Conservation (phyloP, 352 stramenopile genomes). For the Phytopythium ostracodes region DNA sequence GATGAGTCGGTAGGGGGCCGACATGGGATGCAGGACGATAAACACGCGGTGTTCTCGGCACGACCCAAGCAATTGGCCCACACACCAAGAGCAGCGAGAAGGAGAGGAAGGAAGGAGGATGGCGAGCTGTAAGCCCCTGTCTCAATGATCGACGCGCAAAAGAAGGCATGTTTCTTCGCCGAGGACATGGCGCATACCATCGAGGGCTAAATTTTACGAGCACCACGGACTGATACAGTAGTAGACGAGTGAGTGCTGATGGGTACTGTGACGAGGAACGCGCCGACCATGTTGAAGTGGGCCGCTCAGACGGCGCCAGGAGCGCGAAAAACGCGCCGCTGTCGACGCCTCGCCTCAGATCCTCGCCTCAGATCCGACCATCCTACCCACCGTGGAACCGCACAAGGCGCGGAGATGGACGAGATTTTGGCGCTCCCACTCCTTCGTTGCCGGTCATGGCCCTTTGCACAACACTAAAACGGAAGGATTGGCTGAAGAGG, state of each 20-base stretch:
- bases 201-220: not conserved
- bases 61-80: not conserved
- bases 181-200: not conserved
- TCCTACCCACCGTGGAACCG: no score
- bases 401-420: not conserved
- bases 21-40: not conserved
- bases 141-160: not conserved
- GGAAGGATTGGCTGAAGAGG: not conserved
- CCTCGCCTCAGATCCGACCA: not conserved
- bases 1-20: no score
- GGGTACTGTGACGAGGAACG: not conserved
- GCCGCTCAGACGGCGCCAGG: not conserved
- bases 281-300: not conserved
- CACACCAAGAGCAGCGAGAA: no score
- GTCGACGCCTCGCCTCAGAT: not conserved
- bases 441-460: no score
- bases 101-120: not conserved
- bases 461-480: no score
- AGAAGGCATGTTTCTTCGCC: not conserved
- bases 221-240: not conserved
- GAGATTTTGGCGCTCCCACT: not conserved
- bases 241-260: not conserved
- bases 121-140: not conserved
- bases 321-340: not conserved
- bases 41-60: not conserved